Conservation (phyloP, 345 rosid species). For the Carallia brachiata region DNA sequence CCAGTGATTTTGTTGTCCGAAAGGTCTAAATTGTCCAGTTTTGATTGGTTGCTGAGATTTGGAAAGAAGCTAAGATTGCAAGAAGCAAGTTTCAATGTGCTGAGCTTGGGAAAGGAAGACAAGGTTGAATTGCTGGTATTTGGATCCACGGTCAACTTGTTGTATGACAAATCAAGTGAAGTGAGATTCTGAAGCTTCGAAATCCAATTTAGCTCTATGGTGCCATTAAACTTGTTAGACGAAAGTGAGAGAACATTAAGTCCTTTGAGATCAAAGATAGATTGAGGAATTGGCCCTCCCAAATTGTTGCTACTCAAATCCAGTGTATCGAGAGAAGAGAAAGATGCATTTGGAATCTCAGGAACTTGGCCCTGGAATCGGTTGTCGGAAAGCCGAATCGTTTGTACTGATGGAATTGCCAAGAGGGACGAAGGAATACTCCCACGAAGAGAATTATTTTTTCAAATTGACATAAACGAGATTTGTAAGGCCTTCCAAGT, state of each 20-base stretch:
- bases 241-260: slow-evolving; percentile 12
- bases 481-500: neutral
- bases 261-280: slow-evolving; percentile 7
- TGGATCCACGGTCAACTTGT: slow-evolving; percentile 16
- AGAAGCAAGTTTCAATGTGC: slow-evolving; percentile 37
- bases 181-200: slow-evolving; percentile 24
- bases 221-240: slow-evolving; percentile 43
- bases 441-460: slow-evolving; percentile 24
- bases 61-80: slow-evolving; percentile 36
- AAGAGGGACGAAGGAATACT: slow-evolving; percentile 19
- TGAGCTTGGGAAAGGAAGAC: slow-evolving; percentile 9
- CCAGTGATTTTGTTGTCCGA: neutral
- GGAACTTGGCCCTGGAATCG: slow-evolving; percentile 16
- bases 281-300: slow-evolving; percentile 15
- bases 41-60: slow-evolving; percentile 15
- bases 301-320: slow-evolving; percentile 39
- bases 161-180: slow-evolving; percentile 30
- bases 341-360: neutral
- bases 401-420: slow-evolving; percentile 6
- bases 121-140: neutral
- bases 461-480: slow-evolving; percentile 3
- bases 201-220: slow-evolving; percentile 16
- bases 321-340: slow-evolving; percentile 7
- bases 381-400: slow-evolving; percentile 24
- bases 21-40: neutral